Percentiles rank a stretch among this genome's conserved stretches.
Evolutionary conservation across 176 grass and related monocot species (phyloP).

Genomic region (Alopecurus myosuroides): DNA sequence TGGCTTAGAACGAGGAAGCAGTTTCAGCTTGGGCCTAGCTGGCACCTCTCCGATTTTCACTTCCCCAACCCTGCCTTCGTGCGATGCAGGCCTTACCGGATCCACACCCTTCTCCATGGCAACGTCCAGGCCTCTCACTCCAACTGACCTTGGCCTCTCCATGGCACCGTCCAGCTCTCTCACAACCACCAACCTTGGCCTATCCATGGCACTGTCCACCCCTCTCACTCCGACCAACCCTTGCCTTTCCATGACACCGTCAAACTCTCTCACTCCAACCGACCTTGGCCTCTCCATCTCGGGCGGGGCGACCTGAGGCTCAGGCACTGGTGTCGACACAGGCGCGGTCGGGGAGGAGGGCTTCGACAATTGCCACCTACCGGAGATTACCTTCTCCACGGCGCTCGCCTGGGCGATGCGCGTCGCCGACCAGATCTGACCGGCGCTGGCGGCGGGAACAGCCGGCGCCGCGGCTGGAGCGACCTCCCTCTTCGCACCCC

Average conservation of each 20-base stretch:
- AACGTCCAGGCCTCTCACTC: background rate
- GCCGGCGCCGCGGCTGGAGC: constrained; percentile 29
- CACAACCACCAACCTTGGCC: constrained; percentile 39
- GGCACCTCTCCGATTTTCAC: constrained; percentile 28
- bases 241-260: constrained; percentile 29
- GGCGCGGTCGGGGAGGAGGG: constrained; percentile 39
- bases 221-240: background rate
- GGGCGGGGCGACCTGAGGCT: constrained; percentile 14
- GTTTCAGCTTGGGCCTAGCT: constrained; percentile 75
- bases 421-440: constrained; percentile 75
- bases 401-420: constrained; percentile 92
- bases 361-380: constrained; percentile 63
- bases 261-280: constrained; percentile 40
- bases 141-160: constrained; percentile 28
- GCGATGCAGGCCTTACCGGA: constrained; percentile 48
- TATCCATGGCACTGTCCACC: background rate
- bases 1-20: constrained; percentile 77
- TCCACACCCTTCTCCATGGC: constrained; percentile 13
- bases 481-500: constrained; percentile 61
- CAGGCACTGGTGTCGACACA: constrained; percentile 21
- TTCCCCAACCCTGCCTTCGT: constrained; percentile 60
- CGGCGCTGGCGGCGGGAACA: background rate
- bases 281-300: constrained; percentile 58
- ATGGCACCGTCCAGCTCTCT: constrained; percentile 41
- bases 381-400: constrained; percentile 96